Evolutionary conservation across 2,329 filamentous ascomycete species (phyloP), one percentile per base, ranked within the genome.

Genomic region (Fusarium pseudonygamai): DNA sequence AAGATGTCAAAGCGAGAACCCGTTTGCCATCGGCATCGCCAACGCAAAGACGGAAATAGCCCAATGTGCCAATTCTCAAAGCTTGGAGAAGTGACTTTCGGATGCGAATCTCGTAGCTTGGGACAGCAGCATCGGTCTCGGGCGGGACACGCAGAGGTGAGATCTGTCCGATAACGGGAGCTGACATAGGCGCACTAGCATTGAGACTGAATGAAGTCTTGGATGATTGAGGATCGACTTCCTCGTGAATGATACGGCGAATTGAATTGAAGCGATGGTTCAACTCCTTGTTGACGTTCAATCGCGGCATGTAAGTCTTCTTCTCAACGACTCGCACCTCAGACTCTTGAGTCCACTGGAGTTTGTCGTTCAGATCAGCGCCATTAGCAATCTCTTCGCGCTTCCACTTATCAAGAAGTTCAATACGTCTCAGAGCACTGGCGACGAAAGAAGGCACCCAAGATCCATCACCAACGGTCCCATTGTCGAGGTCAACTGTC

Each of bases 191-290:
- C 7, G n/a, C 15, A 37, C 50, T 34, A 7, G 37, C n/a, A n/a
- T 58, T 56, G 16, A 62, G 39, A 36, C 20, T 46, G 12, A 62
- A 62, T 9, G 39, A 62, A 4, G 60, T 36, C 13, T 43, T 43
- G 2, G 30, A 20, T 2, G 60, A 58, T 13, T 57, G 60, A 4
- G 60, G 40, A 45, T 62, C 39, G 28, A 62, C 52, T 3, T 62
- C 14, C 6, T 58, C 37, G 9, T 62, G 60, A 5, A 62, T 57
- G 10, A 58, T 22, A 7, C 60, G 60, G 3, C 60, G 60, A 9
- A 62, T 62, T 2, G 60, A 62, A 5, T 62, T 62, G 20, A 62
- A 58, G 10, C 60, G 60, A 12, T 57, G 37, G 22, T 58, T 62
- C 26, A 58, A n/a, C 14, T 10, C 30, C 22, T 58, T 58, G 20